phyloP scores from a whole-genome alignment of 2,329 filamentous ascomycete genomes.

The Monosporascus sp. region DNA sequence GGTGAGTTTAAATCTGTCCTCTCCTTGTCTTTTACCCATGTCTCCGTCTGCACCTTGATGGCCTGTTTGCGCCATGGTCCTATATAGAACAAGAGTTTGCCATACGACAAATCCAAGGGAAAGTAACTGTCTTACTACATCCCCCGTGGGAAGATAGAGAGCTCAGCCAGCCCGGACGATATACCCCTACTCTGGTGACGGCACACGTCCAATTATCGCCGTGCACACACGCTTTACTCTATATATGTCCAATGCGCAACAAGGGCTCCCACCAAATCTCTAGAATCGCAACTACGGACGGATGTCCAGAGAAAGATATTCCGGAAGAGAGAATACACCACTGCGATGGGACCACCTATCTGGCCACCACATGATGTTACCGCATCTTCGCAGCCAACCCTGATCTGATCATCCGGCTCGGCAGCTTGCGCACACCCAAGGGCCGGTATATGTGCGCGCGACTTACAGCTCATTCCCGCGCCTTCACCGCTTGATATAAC shows the following conservation, averaged over 20 bases:
- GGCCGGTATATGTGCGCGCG: background rate
- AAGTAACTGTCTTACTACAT: no score
- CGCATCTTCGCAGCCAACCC: no score
- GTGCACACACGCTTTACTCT: no score
- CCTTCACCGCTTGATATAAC: background rate
- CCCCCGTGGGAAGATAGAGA: no score
- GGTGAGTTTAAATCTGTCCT: conserved; percentile 9
- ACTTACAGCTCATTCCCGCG: background rate
- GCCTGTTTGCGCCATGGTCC: background rate
- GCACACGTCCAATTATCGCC: no score
- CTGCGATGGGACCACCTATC: no score
- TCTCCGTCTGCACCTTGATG: background rate
- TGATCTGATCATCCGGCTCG: background rate
- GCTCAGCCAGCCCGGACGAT: background rate
- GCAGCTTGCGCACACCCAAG: background rate
- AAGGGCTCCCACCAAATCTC: no score
- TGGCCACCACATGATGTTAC: no score
- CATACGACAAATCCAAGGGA: background rate
- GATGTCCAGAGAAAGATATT: no score
- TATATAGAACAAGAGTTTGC: background rate
- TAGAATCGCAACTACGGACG: no score
- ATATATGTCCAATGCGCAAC: no score
- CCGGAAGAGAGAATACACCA: no score
- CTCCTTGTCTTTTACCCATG: background rate
- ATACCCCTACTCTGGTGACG: background rate